phyloP scores from a whole-genome alignment of 345 rosid genomes.

The Eucalyptus camaldulensis region DNA sequence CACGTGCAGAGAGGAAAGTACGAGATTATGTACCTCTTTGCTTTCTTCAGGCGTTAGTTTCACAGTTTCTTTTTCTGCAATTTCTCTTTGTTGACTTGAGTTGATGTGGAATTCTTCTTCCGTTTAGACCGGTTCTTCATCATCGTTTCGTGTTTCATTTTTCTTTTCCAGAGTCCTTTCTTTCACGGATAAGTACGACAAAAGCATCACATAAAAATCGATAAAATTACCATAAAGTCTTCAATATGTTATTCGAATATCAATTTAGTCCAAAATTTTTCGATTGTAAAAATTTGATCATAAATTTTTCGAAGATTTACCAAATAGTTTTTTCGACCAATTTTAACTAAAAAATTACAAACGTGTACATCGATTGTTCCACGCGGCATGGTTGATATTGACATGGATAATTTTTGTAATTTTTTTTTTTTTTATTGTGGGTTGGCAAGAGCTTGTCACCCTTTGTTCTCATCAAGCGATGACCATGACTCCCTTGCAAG shows the following conservation, averaged over 20 bases:
- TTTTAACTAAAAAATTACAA: accelerated
- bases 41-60: background rate
- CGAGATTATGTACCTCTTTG: background rate
- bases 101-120: background rate
- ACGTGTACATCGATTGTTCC: accelerated
- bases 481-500: background rate
- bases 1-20: background rate
- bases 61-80: background rate
- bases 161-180: background rate
- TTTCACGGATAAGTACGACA: accelerated
- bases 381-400: accelerated
- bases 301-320: accelerated
- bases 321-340: accelerated
- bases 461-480: background rate
- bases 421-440: background rate
- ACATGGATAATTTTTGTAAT: too few relatives aligned
- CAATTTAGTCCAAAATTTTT: accelerated
- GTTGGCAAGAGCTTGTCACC: background rate
- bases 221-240: background rate
- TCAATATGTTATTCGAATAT: accelerated
- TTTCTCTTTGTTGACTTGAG: background rate
- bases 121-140: background rate
- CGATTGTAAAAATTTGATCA: accelerated
- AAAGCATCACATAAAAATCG: accelerated
- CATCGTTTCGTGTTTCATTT: background rate